These are phyloP conservation scores for Candida sp. DNA, from an alignment of 1,139 yeast species.

Conservation along the genomic window DNA sequence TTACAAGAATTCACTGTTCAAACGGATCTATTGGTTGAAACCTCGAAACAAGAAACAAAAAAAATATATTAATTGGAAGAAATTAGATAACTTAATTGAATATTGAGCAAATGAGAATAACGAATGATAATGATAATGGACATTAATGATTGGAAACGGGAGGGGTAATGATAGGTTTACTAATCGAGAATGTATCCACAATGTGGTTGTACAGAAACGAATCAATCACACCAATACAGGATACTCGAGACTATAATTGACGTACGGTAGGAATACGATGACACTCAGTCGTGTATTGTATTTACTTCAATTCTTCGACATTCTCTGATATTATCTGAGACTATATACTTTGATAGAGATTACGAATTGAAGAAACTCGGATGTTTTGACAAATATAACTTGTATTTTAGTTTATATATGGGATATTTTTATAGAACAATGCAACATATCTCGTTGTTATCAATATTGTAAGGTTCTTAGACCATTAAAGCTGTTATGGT, in stretches of 20 bases:
- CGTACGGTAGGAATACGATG: no score
- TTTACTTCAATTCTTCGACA: background rate
- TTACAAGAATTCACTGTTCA: slow-evolving; percentile 20
- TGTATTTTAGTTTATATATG: background rate
- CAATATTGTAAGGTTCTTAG: background rate
- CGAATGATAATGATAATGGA: no score
- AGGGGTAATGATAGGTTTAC: no score
- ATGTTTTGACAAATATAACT: background rate
- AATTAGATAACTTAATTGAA: slow-evolving; percentile 4
- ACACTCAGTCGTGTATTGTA: no score
- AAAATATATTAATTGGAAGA: slow-evolving; percentile 4
- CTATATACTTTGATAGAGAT: background rate
- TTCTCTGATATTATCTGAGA: background rate
- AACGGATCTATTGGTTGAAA: slow-evolving; percentile 33
- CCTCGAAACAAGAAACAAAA: slow-evolving; percentile 1
- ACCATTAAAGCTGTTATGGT: no score
- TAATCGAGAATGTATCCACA: no score
- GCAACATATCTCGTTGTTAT: background rate
- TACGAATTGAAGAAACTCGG: background rate
- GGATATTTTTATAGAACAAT: background rate
- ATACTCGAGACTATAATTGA: no score
- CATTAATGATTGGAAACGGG: no score
- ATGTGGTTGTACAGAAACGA: no score
- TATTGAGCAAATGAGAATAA: background rate
- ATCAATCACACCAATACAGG: no score